Evolutionary conservation across 2,329 filamentous ascomycete species (phyloP).

Genomic region (Seiridium cupressi): DNA sequence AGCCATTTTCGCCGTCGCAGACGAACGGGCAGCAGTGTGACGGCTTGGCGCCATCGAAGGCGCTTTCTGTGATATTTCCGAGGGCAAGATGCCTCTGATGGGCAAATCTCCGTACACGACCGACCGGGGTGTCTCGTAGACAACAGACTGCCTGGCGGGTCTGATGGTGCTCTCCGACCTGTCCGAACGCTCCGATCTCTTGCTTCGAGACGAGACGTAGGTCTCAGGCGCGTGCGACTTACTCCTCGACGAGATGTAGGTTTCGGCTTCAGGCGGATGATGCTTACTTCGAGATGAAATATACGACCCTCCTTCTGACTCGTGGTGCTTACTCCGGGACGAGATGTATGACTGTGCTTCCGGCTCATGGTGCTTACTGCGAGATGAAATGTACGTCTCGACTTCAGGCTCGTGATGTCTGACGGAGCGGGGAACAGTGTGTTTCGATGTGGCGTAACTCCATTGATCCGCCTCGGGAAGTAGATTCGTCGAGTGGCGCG

Average conservation of each 20-base stretch:
- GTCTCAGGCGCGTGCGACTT: slow-evolving; percentile 33
- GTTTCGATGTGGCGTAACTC: slow-evolving; percentile 8
- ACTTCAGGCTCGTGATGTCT: slow-evolving; percentile 6
- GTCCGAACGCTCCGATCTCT: slow-evolving; percentile 18
- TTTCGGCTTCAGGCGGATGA: slow-evolving; percentile 3
- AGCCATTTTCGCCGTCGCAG: slow-evolving; percentile 4
- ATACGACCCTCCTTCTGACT: slow-evolving; percentile 41
- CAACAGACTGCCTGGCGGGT: slow-evolving; percentile 3
- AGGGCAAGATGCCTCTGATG: slow-evolving; percentile 13
- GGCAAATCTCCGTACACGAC: slow-evolving; percentile 31
- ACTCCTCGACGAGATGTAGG: slow-evolving; percentile 8
- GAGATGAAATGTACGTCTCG: slow-evolving; percentile 9
- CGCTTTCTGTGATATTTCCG: slow-evolving; percentile 12
- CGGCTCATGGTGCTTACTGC: slow-evolving; percentile 19
- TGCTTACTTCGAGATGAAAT: slow-evolving; percentile 37
- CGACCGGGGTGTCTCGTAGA: not conserved
- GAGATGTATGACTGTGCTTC: slow-evolving; percentile 31
- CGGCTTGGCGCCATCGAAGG: slow-evolving; percentile 13
- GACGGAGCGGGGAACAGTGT: slow-evolving; percentile 6
- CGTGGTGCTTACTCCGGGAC: slow-evolving; percentile 12
- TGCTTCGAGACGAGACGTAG: slow-evolving; percentile 41
- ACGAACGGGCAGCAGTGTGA: slow-evolving; percentile 8
- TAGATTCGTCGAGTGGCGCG: slow-evolving; percentile 15
- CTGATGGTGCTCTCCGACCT: slow-evolving; percentile 34
- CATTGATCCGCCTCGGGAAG: slow-evolving; percentile 6